These are phyloP conservation scores for Cystobasidium tubakii DNA, from an alignment of 768 basidiomycete genomes.

Conservation along the genomic window DNA sequence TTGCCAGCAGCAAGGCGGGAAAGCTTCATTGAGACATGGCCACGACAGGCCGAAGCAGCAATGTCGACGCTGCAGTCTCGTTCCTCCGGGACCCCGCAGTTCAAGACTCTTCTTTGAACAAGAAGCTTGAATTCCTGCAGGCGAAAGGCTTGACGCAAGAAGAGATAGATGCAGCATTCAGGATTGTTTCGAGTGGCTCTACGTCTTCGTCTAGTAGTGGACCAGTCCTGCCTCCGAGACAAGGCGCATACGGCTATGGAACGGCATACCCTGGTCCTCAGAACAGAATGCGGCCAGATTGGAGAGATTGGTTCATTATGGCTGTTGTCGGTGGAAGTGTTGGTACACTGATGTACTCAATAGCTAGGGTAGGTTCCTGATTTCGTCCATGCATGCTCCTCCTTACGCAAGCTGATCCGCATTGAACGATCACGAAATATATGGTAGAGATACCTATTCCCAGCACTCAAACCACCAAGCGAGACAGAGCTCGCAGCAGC, in stretches of 20 bases:
- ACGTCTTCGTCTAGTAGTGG: conserved; percentile 28
- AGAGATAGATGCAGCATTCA: conserved; percentile 81
- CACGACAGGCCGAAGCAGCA: conserved; percentile 1
- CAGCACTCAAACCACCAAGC: conserved; percentile 81
- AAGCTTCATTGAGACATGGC: not conserved
- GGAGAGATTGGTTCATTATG: conserved; percentile 99
- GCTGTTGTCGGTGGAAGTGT: conserved; percentile 81
- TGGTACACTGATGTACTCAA: conserved; percentile 68
- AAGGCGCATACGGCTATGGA: conserved; percentile 14
- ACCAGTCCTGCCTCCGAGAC: conserved; percentile 40
- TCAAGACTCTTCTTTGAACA: conserved; percentile 68
- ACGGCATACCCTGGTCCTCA: conserved; percentile 1
- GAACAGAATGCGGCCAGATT: conserved; percentile 58
- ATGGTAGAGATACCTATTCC: conserved; percentile 75
- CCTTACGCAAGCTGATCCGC: not conserved
- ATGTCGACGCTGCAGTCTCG: conserved; percentile 39
- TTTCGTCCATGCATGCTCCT: not conserved
- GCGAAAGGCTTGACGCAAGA: conserved; percentile 76
- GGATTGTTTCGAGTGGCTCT: conserved; percentile 54
- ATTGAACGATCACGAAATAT: not conserved
- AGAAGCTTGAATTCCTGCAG: conserved; percentile 88
- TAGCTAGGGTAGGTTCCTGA: conserved; percentile 62
- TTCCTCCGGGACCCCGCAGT: conserved; percentile 46
- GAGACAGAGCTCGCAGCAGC: conserved; percentile 84
- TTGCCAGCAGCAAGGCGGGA: not conserved